Base-by-base conservation (phyloP, 228 moss, liverwort and hornwort genomes). In the Sphagnum magellanicum region DNA sequence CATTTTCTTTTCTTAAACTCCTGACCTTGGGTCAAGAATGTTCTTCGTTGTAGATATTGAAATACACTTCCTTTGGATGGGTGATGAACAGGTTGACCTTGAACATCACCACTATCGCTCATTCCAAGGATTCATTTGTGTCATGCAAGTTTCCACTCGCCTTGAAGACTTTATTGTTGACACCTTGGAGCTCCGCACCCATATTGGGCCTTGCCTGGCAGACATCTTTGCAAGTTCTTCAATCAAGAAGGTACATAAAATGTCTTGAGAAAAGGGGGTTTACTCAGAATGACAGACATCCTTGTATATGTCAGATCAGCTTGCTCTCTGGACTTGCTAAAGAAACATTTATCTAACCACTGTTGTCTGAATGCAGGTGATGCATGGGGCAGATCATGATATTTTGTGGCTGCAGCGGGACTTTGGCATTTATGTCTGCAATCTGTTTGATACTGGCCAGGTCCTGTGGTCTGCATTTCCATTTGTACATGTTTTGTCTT, bases 361-460 rank as follows among this genome's bases (percentile, higher is more conserved):
- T 5, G 6, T 8, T 50, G 8, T 46, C 12, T 16, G 17, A 59
- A 4, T 71, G 68, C 90, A 97, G 97, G 89, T 98, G 63, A 89
- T 98, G 80, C 98, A 98, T 74, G 98, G 98, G 79, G 88, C 98
- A 74, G 94, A 98, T 75, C 89, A 76, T 74, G 98, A 98, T 67
- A 84, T 98, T 63, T 62, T 90, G 64, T 98, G 98, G 98, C 88
- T 98, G 70, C 98, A 98, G 73, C 87, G 98, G 11, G 98, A 98
- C 76, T 98, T 98, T 62, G 87, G 94, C 72, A 90, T 98, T 51
- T 98, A 92, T 63, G 87, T 98, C 60, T 98, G 90, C 81, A 94
- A 98, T 78, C 75, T 98, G 74, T 98, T 94, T 80, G 98, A 98
- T 76, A 98, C 98, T 50, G 98, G 98, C 67, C 98, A 98, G 96